Base-by-base conservation (phyloP, 2,329 filamentous ascomycete genomes). In the Clathrospora elynae region DNA sequence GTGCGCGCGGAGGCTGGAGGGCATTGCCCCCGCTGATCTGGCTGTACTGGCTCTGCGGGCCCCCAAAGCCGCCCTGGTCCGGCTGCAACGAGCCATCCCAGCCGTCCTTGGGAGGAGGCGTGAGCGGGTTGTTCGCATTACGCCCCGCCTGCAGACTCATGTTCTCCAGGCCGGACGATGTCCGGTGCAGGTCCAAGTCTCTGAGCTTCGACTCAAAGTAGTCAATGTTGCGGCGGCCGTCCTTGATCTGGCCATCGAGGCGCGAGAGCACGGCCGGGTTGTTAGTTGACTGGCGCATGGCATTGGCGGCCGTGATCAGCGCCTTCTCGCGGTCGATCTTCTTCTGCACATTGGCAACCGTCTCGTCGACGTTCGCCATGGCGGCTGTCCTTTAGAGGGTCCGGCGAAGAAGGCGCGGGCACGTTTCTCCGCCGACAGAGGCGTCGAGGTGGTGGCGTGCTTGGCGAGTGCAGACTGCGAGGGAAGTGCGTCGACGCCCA, bases 321-420 rank as follows among this genome's bases (percentile, higher is more conserved):
- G 87, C 88, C 79, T 91, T 92, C 75, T 99, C 93, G 71, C 92
- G 86, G 79, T 96, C 90, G 73, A 99, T 97, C 86, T 99, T 97
- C 78, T 86, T 87, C 76, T 87, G 84, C 75, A 99, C 90, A 72
- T 90, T 87, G 74, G 84, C 84, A 73, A 84, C 79, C 55, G 82
- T 78, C 59, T 83, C 78, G 66, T 85, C 80, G 69, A 81, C 75
- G 67, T 75, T 77, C 76, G 59, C 52, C 79, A 83, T 84, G 67
- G 70, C 67, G 56, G 51, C 28, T 36, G 51, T 17, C 9, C 42
- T 40, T 34, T 46, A 42, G 23, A 31, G 33, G 25, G 14, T 35
- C 41, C 48, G 54, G 55, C 53, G 55, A 57, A 55, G 56, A 59
- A 57, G 43, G 51, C 54, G 52, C 39, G 25, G 14, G 51, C 34